Conservation (phyloP, 2,329 filamentous ascomycete species). For the Diaporthe citrichinensis region DNA sequence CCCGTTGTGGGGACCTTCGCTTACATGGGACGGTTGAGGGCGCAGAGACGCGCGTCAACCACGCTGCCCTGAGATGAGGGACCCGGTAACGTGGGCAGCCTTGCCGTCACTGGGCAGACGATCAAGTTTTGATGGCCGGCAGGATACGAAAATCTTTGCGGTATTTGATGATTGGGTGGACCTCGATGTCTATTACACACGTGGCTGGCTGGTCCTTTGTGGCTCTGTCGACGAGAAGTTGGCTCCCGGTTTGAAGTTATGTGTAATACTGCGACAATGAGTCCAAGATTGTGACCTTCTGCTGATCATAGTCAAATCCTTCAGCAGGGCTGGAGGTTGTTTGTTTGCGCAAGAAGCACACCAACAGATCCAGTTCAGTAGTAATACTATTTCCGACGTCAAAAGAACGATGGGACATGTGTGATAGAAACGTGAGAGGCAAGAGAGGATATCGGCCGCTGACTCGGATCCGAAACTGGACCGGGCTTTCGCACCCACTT, state of each 20-base stretch:
- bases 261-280: conserved; percentile 2
- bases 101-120: conserved; percentile 14
- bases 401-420: too few relatives aligned
- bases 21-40: conserved; percentile 31
- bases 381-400: background rate
- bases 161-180: conserved; percentile 15
- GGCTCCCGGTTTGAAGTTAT: background rate
- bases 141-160: conserved; percentile 6
- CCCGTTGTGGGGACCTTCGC: conserved; percentile 28
- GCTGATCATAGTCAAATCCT: conserved; percentile 5
- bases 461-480: conserved; percentile 29
- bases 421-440: background rate
- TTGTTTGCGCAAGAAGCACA: background rate
- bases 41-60: conserved; percentile 34
- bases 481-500: conserved; percentile 4
- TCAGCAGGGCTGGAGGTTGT: background rate
- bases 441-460: background rate
- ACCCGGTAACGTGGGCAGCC: conserved; percentile 21
- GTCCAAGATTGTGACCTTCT: conserved; percentile 6
- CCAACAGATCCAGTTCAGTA: background rate
- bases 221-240: conserved; percentile 8
- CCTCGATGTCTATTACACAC: conserved; percentile 12
- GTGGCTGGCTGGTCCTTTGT: conserved; percentile 13
- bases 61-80: conserved; percentile 27
- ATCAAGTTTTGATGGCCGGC: background rate